Conservation (phyloP, 2,329 filamentous ascomycete genomes). For the Triangularia verruculosa region DNA sequence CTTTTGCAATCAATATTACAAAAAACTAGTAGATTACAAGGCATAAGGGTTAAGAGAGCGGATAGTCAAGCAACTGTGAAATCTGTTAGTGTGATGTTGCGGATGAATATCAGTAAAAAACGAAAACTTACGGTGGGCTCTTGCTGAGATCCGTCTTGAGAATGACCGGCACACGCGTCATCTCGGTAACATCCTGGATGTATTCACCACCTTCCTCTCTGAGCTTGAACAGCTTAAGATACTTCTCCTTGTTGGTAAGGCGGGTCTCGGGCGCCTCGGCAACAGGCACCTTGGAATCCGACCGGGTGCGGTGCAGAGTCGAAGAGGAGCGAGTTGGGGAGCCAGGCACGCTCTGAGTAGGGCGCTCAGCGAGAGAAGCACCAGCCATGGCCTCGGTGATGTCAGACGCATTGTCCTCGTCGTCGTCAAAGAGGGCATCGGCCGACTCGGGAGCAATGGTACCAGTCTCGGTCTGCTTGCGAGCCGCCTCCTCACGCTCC, state of each 20-base stretch:
- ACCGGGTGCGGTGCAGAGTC: conserved; percentile 80
- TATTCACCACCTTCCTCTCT: conserved; percentile 91
- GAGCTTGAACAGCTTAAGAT: conserved; percentile 82
- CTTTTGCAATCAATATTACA: neutral
- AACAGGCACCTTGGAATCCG: conserved; percentile 85
- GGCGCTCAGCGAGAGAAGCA: conserved; percentile 82
- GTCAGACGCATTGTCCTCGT: conserved; percentile 83
- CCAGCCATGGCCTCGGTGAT: conserved; percentile 88
- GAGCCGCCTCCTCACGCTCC: conserved; percentile 85
- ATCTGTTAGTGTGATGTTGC: conserved; percentile 36
- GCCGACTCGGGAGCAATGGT: conserved; percentile 92
- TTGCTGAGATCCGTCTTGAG: conserved; percentile 97
- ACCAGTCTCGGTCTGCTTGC: conserved; percentile 90
- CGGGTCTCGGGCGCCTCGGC: conserved; percentile 74
- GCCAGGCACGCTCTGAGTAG: conserved; percentile 91
- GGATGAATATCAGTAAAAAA: neutral
- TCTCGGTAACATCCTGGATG: conserved; percentile 97
- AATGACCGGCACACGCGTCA: conserved; percentile 96
- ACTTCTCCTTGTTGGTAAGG: conserved; percentile 92
- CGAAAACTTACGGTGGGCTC: conserved; percentile 89
- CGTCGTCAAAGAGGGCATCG: conserved; percentile 93
- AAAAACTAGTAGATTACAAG: conserved; percentile 36
- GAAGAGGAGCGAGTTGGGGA: conserved; percentile 78
- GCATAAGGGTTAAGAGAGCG: conserved; percentile 79
- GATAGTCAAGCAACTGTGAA: conserved; percentile 72